These are phyloP conservation scores for Colletotrichum eremochloae DNA, from an alignment of 2,329 filamentous ascomycete species.

Conservation along the genomic window DNA sequence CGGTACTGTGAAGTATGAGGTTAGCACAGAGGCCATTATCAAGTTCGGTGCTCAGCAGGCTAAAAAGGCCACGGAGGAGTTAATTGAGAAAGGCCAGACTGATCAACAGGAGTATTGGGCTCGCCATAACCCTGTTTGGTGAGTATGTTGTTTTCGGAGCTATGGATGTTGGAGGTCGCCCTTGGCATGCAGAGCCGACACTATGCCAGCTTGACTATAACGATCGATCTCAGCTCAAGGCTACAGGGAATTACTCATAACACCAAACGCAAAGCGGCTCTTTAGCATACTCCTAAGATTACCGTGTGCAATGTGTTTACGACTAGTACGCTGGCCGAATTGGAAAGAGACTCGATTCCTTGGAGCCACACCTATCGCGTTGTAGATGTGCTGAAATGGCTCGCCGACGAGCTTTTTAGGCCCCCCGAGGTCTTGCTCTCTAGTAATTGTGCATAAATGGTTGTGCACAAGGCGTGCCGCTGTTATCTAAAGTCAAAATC, in stretches of 20 bases:
- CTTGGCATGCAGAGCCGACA: background rate
- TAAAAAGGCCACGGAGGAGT: conserved; percentile 15
- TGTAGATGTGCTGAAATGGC: background rate
- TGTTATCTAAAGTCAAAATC: background rate
- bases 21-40: conserved; percentile 43
- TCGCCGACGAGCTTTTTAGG: background rate
- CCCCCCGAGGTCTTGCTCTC: background rate
- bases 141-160: background rate
- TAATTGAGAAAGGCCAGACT: conserved; percentile 17
- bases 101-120: conserved; percentile 22
- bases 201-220: background rate
- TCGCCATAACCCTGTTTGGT: conserved; percentile 32
- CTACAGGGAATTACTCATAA: background rate
- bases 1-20: conserved; percentile 51
- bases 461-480: background rate
- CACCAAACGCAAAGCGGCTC: background rate
- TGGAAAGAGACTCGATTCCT: background rate
- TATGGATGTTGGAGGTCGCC: background rate
- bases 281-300: background rate
- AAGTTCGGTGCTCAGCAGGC: conserved; percentile 28
- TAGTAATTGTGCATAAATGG: background rate
- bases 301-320: background rate
- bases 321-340: background rate
- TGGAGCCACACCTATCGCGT: background rate
- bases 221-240: background rate